These are phyloP conservation scores for Botrytis porri DNA, from an alignment of 2,329 filamentous ascomycete species.

Conservation along the genomic window DNA sequence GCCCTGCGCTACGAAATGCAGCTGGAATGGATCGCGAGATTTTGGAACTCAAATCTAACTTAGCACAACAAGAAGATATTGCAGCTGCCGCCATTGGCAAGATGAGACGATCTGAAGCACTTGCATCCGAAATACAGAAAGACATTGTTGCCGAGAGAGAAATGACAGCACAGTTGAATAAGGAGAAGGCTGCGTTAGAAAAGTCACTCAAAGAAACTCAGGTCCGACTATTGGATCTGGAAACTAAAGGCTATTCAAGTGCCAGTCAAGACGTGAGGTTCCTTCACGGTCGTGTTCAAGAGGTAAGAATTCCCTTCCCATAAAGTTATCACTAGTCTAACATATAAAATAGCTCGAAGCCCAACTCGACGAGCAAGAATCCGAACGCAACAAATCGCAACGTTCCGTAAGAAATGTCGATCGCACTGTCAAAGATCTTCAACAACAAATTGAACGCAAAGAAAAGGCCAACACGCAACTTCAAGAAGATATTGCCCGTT, in stretches of 20 bases:
- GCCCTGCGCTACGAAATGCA: constrained; percentile 82
- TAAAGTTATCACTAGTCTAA: constrained; percentile 21
- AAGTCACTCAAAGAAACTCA: constrained; percentile 89
- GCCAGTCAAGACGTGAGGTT: constrained; percentile 95
- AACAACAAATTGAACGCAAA: constrained; percentile 86
- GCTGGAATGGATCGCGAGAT: constrained; percentile 86
- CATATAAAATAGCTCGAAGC: constrained; percentile 68
- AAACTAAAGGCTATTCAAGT: constrained; percentile 95
- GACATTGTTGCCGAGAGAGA: constrained; percentile 87
- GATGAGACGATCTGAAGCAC: constrained; percentile 89
- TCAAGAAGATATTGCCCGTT: constrained; percentile 77
- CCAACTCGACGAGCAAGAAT: constrained; percentile 80
- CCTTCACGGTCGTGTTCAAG: constrained; percentile 88
- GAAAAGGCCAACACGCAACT: constrained; percentile 83
- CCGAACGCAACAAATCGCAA: constrained; percentile 73
- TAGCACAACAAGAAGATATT: constrained; percentile 92
- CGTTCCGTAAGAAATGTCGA: constrained; percentile 90
- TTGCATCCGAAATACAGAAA: constrained; percentile 86
- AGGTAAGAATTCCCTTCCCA: constrained; percentile 57
- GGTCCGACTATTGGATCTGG: constrained; percentile 83
- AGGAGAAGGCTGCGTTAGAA: constrained; percentile 85
- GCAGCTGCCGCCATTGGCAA: constrained; percentile 90
- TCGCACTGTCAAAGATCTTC: constrained; percentile 88
- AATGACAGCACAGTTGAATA: constrained; percentile 74
- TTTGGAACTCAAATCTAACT: constrained; percentile 79